Conservation (phyloP, 108 stramenopile species). For the Schizochytrium sp. region DNA sequence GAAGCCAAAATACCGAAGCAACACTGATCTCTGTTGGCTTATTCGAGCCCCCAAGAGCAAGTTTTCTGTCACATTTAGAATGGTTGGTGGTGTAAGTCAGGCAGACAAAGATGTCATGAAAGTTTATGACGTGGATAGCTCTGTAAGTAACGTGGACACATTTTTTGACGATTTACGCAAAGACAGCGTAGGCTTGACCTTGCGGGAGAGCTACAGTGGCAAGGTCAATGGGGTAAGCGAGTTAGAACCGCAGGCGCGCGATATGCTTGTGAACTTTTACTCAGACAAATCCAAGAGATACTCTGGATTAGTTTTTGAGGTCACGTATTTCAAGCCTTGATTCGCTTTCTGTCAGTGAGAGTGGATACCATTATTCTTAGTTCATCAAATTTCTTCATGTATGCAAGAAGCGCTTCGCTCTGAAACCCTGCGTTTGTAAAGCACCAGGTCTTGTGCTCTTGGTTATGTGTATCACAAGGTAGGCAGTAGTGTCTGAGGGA, state of each 20-base stretch:
- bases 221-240: not conserved
- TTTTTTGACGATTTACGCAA: not conserved
- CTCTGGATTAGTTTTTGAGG: not conserved
- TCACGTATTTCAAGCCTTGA: not conserved
- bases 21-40: slow-evolving; percentile 10
- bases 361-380: no score
- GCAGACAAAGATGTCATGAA: not conserved
- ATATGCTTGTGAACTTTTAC: slow-evolving; percentile 1
- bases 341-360: no score
- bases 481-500: no score
- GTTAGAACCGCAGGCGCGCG: not conserved
- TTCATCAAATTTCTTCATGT: no score
- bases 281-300: not conserved
- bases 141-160: not conserved
- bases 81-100: not conserved
- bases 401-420: no score
- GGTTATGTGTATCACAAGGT: no score
- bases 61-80: no score
- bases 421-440: no score
- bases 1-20: not conserved
- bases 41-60: slow-evolving; percentile 1
- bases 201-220: not conserved
- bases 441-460: no score
- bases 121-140: not conserved
- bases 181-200: not conserved